Evolutionary conservation across 306 rosid genomes (phyloP), one percentile per base, ranked within the genome.

Genomic region (Astragalus membranaceus): DNA sequence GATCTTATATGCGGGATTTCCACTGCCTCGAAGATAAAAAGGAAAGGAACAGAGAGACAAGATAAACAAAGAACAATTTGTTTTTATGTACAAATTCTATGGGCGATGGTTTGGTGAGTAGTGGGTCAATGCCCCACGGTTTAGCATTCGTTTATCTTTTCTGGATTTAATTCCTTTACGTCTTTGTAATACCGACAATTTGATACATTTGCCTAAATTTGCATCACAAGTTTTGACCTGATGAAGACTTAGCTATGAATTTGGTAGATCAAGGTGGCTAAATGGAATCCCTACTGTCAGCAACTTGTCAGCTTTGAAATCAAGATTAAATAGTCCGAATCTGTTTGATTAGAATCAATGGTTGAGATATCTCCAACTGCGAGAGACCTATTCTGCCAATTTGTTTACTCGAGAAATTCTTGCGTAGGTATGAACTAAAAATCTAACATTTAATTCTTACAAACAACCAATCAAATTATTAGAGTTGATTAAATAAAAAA

Each of bases 1-100:
- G 64, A 85, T 81, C 36, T 33, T 61, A 70, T 52, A 14, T 64
- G 84, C 75, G 75, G 80, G 77, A 67, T 54, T 75, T 72, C 82
- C 75, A 75, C 82, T 67, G 64, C 42, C 47, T 75, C 36, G 4
- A 55, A 75, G 71, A 32, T 37, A 20, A 30, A 63, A 41, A 46
- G 8, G 36, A 55, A 37, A 30, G 39, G 14, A 56, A 15, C 7
- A 47, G 10, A 48, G 68, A 55, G 26, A 58, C 17, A 58, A 23
- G 17, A 10, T 11, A 26, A 48, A 4, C 47, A 35, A 23, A 43
- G 32, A 43, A n/a, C 39, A 7, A 30, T 33, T 66, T 64, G 79
- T 78, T 74, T 74, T 64, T 58, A 5, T 35, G 6, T 8, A 43
- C 17, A 67, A 67, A 48, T 26, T 26, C 64, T 71, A 46, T 58